Evolutionary conservation across 78 protist genomes (phyloP).

Genomic region (Pigoraptor vietnamica): DNA sequence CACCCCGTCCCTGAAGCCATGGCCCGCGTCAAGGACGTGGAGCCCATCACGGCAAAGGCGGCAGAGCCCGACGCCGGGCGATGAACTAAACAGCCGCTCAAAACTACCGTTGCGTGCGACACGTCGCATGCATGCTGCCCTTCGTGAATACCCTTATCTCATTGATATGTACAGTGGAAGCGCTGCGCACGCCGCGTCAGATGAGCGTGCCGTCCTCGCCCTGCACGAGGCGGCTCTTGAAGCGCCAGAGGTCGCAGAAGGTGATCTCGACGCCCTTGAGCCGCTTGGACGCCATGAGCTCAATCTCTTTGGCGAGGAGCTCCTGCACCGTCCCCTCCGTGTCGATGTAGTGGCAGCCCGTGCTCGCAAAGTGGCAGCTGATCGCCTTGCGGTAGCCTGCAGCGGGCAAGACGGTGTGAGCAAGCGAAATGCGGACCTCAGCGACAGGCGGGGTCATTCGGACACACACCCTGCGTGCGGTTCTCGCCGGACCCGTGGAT

Average conservation of each 20-base stretch:
- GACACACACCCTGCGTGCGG: background rate
- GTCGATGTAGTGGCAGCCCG: conserved; percentile 5
- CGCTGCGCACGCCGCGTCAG: background rate
- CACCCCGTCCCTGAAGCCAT: background rate
- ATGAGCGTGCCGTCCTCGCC: conserved; percentile 10
- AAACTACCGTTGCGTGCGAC: too few species aligned
- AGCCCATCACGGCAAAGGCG: too few species aligned
- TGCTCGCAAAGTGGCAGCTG: conserved; percentile 7
- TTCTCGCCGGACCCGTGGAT: conserved; percentile 16
- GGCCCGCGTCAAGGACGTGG: too few species aligned
- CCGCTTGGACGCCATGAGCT: background rate
- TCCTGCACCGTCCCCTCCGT: background rate
- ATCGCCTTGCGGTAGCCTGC: conserved; percentile 29
- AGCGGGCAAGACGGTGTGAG: too few species aligned
- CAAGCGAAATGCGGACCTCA: too few species aligned
- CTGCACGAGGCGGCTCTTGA: conserved; percentile 11
- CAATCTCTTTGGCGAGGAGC: background rate
- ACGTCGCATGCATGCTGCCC: too few species aligned
- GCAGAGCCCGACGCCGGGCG: too few species aligned
- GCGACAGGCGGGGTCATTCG: too few species aligned
- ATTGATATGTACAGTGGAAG: too few species aligned
- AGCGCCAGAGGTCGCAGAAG: conserved; percentile 13
- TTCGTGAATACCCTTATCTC: too few species aligned
- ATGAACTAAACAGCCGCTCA: too few species aligned
- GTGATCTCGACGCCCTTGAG: background rate